Conservation (phyloP, 78 protist genomes). For the Bodo saltans region DNA sequence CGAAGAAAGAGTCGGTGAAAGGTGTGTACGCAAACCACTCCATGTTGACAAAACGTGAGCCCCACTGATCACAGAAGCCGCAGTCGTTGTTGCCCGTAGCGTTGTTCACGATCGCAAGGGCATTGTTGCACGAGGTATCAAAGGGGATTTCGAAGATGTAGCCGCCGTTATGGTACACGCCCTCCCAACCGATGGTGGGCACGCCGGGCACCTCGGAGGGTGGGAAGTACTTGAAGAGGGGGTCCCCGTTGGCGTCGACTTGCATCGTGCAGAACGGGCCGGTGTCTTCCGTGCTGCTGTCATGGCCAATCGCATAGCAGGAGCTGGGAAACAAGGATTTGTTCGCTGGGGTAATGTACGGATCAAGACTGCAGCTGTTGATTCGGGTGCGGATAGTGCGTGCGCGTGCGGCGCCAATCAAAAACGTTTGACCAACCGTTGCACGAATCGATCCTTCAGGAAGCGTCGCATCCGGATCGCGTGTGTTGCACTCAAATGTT, state of each 20-base stretch:
- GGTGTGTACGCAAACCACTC: constrained; percentile 28
- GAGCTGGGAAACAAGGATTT: neutral
- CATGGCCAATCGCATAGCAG: neutral
- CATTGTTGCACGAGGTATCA: neutral
- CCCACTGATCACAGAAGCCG: neutral
- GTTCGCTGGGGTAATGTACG: neutral
- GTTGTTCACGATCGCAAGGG: neutral
- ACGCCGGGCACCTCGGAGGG: neutral
- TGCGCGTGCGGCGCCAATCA: neutral
- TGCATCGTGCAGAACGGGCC: neutral
- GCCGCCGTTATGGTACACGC: constrained; percentile 30
- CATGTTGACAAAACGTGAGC: neutral
- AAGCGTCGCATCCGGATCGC: too few species aligned
- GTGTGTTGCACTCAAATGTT: neutral
- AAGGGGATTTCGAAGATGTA: constrained; percentile 16
- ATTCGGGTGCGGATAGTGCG: neutral
- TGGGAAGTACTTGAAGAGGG: neutral
- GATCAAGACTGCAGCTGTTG: neutral
- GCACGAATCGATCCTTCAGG: neutral
- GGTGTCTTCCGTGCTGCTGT: neutral
- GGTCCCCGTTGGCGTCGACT: neutral
- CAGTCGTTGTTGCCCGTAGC: neutral
- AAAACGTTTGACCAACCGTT: constrained; percentile 3
- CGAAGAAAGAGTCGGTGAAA: neutral
- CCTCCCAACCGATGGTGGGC: neutral